A percentile compares a stretch with the other conserved stretches of the same genome.
Conservation (phyloP, 352 stramenopile genomes). For the Globisporangium iwayamae region DNA sequence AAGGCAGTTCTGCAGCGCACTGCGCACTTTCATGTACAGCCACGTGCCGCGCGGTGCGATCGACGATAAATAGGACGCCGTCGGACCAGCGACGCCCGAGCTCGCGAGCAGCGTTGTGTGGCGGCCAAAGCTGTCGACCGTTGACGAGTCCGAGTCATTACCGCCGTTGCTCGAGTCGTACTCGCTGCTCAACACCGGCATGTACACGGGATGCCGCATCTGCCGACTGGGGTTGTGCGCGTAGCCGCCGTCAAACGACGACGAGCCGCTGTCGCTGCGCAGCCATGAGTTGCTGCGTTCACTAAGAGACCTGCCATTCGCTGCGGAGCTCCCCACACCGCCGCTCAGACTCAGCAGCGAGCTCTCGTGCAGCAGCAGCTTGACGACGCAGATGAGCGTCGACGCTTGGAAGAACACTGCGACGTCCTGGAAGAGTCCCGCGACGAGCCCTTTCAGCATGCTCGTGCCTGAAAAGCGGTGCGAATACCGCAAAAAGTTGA, state of each 20-base stretch:
- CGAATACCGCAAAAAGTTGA: conserved; percentile 58
- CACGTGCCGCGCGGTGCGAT: conserved; percentile 12
- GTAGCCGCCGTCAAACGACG: background rate
- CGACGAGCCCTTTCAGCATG: conserved; percentile 46
- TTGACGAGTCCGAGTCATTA: background rate
- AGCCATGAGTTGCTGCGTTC: conserved; percentile 10
- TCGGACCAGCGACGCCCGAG: conserved; percentile 10
- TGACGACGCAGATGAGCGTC: conserved; percentile 65
- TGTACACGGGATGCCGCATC: conserved; percentile 51
- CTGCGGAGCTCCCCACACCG: background rate
- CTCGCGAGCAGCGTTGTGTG: conserved; percentile 47
- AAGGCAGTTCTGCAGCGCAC: conserved; percentile 9
- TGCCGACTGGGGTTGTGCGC: conserved; percentile 18
- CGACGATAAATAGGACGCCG: conserved; percentile 28
- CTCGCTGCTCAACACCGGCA: conserved; percentile 51
- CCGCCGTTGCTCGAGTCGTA: conserved; percentile 29
- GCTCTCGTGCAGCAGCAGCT: conserved; percentile 46
- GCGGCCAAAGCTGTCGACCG: conserved; percentile 22
- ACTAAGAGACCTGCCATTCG: background rate
- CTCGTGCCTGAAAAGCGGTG: conserved; percentile 44
- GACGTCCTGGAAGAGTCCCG: conserved; percentile 51
- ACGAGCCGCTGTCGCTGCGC: conserved; percentile 5
- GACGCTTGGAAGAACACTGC: conserved; percentile 60
- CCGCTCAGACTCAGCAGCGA: conserved; percentile 8
- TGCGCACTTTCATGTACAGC: conserved; percentile 14